Evolutionary conservation across 2,329 filamentous ascomycete species (phyloP).

Genomic region (Colletotrichum costaricense): DNA sequence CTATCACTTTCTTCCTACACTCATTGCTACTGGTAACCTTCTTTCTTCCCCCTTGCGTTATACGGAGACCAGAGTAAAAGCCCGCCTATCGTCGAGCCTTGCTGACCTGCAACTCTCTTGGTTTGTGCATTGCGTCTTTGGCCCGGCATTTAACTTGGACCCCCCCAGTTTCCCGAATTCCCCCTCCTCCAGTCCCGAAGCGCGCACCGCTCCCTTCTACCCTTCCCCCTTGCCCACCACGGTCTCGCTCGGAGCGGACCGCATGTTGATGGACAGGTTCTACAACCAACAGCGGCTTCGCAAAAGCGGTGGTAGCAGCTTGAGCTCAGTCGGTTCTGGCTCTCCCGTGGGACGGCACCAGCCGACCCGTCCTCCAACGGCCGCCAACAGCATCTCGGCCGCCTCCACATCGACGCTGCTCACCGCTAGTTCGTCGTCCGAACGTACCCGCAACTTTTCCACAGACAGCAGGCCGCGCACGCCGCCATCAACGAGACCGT

Average conservation of each 20-base stretch:
- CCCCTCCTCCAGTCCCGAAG: not conserved
- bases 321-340: not conserved
- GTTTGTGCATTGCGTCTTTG: conserved; percentile 12
- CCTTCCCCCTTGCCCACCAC: conserved; percentile 2
- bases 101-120: not conserved
- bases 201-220: not conserved
- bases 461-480: conserved; percentile 23
- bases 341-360: conserved; percentile 14
- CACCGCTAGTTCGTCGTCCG: conserved; percentile 38
- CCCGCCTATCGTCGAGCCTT: not conserved
- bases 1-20: not conserved
- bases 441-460: conserved; percentile 29
- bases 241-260: conserved; percentile 15
- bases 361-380: conserved; percentile 26
- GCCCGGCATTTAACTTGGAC: not conserved
- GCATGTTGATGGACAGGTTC: conserved; percentile 30
- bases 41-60: conserved; percentile 1
- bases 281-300: conserved; percentile 18
- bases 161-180: not conserved
- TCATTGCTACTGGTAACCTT: not conserved
- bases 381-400: conserved; percentile 32
- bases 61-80: not conserved
- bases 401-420: conserved; percentile 32
- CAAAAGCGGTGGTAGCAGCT: not conserved
- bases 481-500: conserved; percentile 33